Percentiles rank a stretch among this genome's conserved stretches.
Conservation (phyloP, 441 rosid species). For the Erodium moschatum region DNA sequence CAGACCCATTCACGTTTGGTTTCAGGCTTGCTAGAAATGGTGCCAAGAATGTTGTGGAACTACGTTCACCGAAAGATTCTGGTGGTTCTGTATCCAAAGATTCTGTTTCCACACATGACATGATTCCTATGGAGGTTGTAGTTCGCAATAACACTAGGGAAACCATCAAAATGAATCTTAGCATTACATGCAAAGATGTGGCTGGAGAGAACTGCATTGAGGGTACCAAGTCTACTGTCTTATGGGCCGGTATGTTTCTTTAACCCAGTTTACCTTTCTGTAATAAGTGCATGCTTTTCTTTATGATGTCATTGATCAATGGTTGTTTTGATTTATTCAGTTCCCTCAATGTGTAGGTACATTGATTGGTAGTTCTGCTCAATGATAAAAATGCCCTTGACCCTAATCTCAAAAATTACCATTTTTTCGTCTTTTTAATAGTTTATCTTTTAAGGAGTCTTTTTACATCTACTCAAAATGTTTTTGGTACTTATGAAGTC, state of each 20-base stretch:
- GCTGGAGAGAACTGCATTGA: slow-evolving; percentile 90
- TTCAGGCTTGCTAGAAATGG: slow-evolving; percentile 58
- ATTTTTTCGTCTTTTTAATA: no score
- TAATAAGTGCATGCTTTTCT: background rate
- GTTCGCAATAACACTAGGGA: slow-evolving; percentile 85
- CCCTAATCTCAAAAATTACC: no score
- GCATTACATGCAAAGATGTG: slow-evolving; percentile 80
- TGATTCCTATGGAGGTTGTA: slow-evolving; percentile 82
- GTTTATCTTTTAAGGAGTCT: no score
- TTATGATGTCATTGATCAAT: background rate
- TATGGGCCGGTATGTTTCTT: slow-evolving; percentile 66
- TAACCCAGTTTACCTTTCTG: background rate
- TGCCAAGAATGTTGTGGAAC: slow-evolving; percentile 13
- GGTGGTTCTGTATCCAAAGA: slow-evolving; percentile 31
- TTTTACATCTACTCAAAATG: no score
- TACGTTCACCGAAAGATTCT: slow-evolving; percentile 20
- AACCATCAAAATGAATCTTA: slow-evolving; percentile 63
- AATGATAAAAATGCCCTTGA: no score
- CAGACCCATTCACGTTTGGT: slow-evolving; percentile 90
- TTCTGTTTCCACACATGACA: slow-evolving; percentile 61
- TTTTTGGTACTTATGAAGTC: no score
- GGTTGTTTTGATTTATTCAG: no score
- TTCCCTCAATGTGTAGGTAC: no score
- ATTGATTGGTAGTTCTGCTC: no score
- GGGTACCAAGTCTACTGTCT: slow-evolving; percentile 67